These are phyloP conservation scores for Fusarium sacchari DNA, from an alignment of 2,329 filamentous ascomycete genomes.

Conservation along the genomic window DNA sequence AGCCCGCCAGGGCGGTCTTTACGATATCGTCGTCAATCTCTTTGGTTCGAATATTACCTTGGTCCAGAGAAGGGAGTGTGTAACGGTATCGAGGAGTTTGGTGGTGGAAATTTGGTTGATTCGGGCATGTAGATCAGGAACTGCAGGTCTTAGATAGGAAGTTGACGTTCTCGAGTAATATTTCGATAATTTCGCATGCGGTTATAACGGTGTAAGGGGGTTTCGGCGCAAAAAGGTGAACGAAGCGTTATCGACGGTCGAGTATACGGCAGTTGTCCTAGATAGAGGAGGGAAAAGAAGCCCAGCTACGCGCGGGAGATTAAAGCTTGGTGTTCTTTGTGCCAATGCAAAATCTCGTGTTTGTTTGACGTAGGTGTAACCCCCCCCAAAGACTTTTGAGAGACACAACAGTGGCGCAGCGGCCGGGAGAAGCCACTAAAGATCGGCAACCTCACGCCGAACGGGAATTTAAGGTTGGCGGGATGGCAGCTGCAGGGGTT, in stretches of 20 bases:
- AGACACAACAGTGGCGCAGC: slow-evolving; percentile 35
- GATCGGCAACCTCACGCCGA: slow-evolving; percentile 25
- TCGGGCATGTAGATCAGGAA: slow-evolving; percentile 17
- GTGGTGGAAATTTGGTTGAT: slow-evolving; percentile 2
- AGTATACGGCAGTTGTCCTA: not conserved
- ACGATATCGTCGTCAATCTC: slow-evolving; percentile 1
- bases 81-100: not conserved
- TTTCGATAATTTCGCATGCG: slow-evolving; percentile 20
- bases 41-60: slow-evolving; percentile 10
- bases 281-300: not conserved
- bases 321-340: slow-evolving; percentile 32
- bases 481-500: slow-evolving; percentile 35
- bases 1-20: slow-evolving; percentile 35
- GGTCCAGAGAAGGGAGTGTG: not conserved
- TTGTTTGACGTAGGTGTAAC: slow-evolving; percentile 36
- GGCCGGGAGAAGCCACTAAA: slow-evolving; percentile 18
- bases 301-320: slow-evolving; percentile 11
- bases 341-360: slow-evolving; percentile 39
- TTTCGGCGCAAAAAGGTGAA: slow-evolving; percentile 2
- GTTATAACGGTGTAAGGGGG: slow-evolving; percentile 9
- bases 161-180: slow-evolving; percentile 28
- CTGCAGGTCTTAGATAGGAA: slow-evolving; percentile 14
- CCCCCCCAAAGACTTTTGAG: slow-evolving; percentile 2
- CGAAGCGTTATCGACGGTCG: not conserved
- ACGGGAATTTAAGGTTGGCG: slow-evolving; percentile 35